These are phyloP conservation scores for Rhizodiscina lignyota DNA, from an alignment of 495 filamentous ascomycete species.

Conservation along the genomic window DNA sequence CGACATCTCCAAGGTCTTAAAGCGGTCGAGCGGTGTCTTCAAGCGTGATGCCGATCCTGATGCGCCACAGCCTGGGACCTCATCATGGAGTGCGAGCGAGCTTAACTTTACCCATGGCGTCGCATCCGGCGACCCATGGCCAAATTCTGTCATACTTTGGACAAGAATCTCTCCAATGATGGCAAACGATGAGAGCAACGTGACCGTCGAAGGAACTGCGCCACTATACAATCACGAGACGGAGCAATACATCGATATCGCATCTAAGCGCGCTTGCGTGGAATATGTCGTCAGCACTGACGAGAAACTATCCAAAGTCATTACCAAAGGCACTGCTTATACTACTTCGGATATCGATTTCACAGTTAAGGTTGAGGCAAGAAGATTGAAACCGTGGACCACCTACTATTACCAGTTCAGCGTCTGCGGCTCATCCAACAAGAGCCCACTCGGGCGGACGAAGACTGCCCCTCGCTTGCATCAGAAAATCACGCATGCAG, in stretches of 20 bases:
- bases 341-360: conserved; percentile 54
- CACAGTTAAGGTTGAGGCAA: conserved; percentile 52
- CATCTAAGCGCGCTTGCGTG: conserved; percentile 39
- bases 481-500: conserved; percentile 17
- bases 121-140: conserved; percentile 50
- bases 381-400: conserved; percentile 36
- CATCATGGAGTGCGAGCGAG: conserved; percentile 25
- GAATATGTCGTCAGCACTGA: conserved; percentile 33
- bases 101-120: conserved; percentile 53
- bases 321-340: conserved; percentile 33
- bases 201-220: conserved; percentile 34
- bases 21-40: conserved; percentile 17
- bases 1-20: conserved; percentile 29
- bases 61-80: conserved; percentile 7
- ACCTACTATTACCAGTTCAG: conserved; percentile 33
- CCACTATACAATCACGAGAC: conserved; percentile 40
- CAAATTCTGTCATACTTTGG: conserved; percentile 49
- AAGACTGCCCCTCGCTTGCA: conserved; percentile 20
- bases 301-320: conserved; percentile 21
- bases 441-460: conserved; percentile 21
- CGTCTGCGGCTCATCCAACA: conserved; percentile 20
- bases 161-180: conserved; percentile 38
- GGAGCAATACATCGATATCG: conserved; percentile 28
- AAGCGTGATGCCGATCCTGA: conserved; percentile 14
- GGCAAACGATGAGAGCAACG: conserved; percentile 36